phyloP scores from a whole-genome alignment of 768 basidiomycete species.

The Lentinula aciculospora region DNA sequence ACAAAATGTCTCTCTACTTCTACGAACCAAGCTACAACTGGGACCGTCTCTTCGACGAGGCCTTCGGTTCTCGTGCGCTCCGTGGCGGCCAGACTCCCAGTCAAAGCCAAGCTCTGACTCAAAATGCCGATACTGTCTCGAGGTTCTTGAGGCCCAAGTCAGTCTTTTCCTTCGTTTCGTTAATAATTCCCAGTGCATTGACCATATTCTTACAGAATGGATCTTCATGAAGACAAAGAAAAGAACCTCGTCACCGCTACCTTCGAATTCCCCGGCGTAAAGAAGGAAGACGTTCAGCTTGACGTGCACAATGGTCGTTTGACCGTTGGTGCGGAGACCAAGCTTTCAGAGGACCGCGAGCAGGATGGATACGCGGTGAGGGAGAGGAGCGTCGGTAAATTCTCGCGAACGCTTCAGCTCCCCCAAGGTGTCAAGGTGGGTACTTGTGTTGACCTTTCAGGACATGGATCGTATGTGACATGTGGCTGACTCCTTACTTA shows the following conservation, averaged over 20 bases:
- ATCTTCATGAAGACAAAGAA: slow-evolving; percentile 46
- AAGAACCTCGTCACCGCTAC: slow-evolving; percentile 47
- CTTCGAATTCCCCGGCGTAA: slow-evolving; percentile 59
- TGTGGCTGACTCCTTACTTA: slow-evolving; percentile 8
- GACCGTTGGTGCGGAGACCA: slow-evolving; percentile 46
- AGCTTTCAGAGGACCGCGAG: slow-evolving; percentile 27
- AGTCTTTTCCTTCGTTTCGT: background rate
- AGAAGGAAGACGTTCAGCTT: slow-evolving; percentile 47
- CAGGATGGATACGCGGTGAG: slow-evolving; percentile 37
- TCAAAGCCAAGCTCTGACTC: slow-evolving; percentile 10
- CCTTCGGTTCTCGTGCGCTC: slow-evolving; percentile 11
- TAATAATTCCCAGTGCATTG: background rate
- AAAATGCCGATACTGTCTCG: slow-evolving; percentile 5
- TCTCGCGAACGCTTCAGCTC: slow-evolving; percentile 43
- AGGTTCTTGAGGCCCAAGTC: slow-evolving; percentile 27
- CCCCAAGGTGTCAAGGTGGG: slow-evolving; percentile 50
- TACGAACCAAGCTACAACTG: slow-evolving; percentile 43
- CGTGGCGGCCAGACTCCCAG: slow-evolving; percentile 3
- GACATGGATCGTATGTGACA: slow-evolving; percentile 16
- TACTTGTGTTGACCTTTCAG: slow-evolving; percentile 11
- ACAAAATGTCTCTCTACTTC: slow-evolving; percentile 23
- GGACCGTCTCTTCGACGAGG: slow-evolving; percentile 40
- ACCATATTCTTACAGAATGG: slow-evolving; percentile 39
- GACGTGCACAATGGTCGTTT: slow-evolving; percentile 48
- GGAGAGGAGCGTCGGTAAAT: slow-evolving; percentile 46